phyloP scores from a whole-genome alignment of 306 rosid species.

The Cucurbita ficifolia region DNA sequence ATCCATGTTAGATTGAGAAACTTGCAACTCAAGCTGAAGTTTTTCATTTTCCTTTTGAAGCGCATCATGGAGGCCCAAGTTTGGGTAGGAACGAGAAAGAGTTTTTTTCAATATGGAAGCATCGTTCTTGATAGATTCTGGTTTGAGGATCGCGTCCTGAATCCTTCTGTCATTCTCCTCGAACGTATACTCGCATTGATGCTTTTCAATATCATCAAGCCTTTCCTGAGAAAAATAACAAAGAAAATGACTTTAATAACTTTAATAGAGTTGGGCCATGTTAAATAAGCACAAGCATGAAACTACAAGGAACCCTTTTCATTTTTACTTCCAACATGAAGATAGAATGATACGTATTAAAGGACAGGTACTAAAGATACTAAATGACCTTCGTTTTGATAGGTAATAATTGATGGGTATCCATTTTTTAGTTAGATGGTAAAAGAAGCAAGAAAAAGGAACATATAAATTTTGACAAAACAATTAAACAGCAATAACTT shows the following conservation, averaged over 20 bases:
- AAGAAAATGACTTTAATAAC: background rate
- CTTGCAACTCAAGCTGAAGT: slow-evolving; percentile 71
- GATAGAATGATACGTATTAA: background rate
- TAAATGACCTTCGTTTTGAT: background rate
- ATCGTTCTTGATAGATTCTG: slow-evolving; percentile 52
- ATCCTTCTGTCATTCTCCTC: slow-evolving; percentile 84
- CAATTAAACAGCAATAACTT: background rate
- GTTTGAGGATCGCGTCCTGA: slow-evolving; percentile 71
- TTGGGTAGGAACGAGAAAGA: slow-evolving; percentile 87
- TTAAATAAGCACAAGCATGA: background rate
- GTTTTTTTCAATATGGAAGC: slow-evolving; percentile 67
- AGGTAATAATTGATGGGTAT: background rate
- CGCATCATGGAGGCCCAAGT: slow-evolving; percentile 61
- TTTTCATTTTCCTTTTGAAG: slow-evolving; percentile 81
- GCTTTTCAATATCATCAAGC: slow-evolving; percentile 69
- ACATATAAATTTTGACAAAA: background rate
- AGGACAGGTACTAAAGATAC: background rate
- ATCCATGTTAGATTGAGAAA: slow-evolving; percentile 71
- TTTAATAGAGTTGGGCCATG: background rate
- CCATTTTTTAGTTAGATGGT: background rate
- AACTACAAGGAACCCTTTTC: background rate
- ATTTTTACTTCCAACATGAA: background rate
- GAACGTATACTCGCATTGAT: slow-evolving; percentile 88
- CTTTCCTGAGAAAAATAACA: slow-evolving; percentile 45
- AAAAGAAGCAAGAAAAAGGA: no score